phyloP scores from a whole-genome alignment of 208 protist genomes.

The Acanthamoeba healyi region DNA sequence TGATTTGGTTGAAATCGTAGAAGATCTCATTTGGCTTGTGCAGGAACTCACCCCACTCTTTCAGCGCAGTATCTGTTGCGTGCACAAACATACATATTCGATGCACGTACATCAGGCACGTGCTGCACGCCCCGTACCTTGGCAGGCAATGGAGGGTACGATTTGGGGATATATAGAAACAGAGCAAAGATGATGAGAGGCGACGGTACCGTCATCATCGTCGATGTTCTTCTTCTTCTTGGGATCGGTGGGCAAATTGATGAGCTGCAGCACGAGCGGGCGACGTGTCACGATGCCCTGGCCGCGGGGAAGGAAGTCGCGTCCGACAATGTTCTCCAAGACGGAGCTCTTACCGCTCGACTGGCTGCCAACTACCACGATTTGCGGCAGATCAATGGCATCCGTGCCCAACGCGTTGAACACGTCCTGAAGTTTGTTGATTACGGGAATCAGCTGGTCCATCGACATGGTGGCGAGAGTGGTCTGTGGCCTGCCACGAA shows the following conservation, averaged over 20 bases:
- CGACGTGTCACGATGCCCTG: slow-evolving; percentile 99
- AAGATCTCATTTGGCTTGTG: slow-evolving; percentile 95
- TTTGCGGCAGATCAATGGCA: slow-evolving; percentile 98
- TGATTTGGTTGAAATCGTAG: slow-evolving; percentile 97
- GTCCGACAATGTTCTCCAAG: slow-evolving; percentile 99
- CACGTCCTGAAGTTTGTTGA: slow-evolving; percentile 97
- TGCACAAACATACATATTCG: not conserved
- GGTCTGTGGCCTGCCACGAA: not conserved
- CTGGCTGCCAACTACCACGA: slow-evolving; percentile 98
- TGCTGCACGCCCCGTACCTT: too few relatives aligned
- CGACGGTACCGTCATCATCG: slow-evolving; percentile 77
- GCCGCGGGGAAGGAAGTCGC: slow-evolving; percentile 99
- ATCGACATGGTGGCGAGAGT: slow-evolving; percentile 86
- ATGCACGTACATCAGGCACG: not conserved
- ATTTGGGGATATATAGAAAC: too few relatives aligned
- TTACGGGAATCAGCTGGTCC: slow-evolving; percentile 97
- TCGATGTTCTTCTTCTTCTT: slow-evolving; percentile 41
- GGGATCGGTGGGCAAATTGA: slow-evolving; percentile 87
- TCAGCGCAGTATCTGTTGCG: not conserved
- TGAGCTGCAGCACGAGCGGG: slow-evolving; percentile 98
- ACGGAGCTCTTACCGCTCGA: slow-evolving; percentile 97
- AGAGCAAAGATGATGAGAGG: not conserved
- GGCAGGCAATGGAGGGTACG: too few relatives aligned
- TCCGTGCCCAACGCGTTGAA: slow-evolving; percentile 90
- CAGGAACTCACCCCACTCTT: slow-evolving; percentile 93